Percentiles rank a stretch among this genome's conserved stretches.
phyloP scores from a whole-genome alignment of 352 stramenopile species.

The Pythium dissotocum region DNA sequence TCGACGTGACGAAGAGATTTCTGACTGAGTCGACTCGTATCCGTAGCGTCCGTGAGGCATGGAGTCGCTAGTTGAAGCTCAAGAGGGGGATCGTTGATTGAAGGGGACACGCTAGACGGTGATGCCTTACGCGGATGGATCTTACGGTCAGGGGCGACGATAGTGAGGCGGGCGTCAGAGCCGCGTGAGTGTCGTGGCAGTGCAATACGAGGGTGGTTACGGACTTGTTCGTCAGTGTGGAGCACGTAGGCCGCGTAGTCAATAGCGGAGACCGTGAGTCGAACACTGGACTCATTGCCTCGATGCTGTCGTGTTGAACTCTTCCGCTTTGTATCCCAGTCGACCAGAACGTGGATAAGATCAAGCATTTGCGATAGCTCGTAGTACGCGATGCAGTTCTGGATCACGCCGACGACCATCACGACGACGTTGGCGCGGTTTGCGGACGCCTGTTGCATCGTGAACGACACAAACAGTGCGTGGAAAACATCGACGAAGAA shows the following conservation, averaged over 20 bases:
- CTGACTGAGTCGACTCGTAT: neutral
- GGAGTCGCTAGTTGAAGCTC: neutral
- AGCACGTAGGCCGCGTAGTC: neutral
- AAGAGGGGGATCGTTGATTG: neutral
- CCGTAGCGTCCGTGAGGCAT: neutral
- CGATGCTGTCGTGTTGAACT: neutral
- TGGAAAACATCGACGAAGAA: no score
- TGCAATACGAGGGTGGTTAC: neutral
- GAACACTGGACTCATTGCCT: neutral
- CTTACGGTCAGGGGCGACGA: no score
- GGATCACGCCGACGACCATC: neutral
- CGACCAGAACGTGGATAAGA: neutral
- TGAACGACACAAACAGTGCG: neutral
- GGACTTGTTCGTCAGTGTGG: neutral
- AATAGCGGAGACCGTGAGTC: neutral
- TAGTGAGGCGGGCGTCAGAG: no score
- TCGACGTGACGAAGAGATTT: neutral
- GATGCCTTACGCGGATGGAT: no score
- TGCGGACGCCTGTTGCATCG: neutral
- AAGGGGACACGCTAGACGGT: neutral
- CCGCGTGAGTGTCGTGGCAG: neutral
- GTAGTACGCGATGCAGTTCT: neutral
- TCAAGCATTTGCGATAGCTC: neutral
- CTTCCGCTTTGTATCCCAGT: neutral
- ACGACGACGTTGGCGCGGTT: neutral